phyloP scores from a whole-genome alignment of 2,329 filamentous ascomycete genomes.

The Aureobasidium subglaciale region DNA sequence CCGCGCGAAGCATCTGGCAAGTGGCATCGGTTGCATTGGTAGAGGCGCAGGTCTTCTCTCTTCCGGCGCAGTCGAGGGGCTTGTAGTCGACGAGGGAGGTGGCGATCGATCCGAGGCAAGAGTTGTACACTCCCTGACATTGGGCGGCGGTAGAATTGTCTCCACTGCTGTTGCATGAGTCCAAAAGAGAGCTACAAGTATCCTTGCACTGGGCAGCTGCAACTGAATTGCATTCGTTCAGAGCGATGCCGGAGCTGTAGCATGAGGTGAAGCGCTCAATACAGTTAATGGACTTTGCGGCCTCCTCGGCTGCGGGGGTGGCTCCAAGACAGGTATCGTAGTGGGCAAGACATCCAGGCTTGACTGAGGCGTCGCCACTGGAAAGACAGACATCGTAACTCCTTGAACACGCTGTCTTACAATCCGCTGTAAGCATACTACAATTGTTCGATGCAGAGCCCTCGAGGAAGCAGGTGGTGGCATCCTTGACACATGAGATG shows the following conservation, averaged over 20 bases:
- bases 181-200: not conserved
- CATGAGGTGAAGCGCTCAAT: not conserved
- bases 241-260: not conserved
- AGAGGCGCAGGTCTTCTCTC: not conserved
- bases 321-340: not conserved
- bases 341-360: not conserved
- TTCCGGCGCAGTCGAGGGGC: not conserved
- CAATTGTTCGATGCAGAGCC: not conserved
- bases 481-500: not conserved
- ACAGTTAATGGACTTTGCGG: not conserved
- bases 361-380: not conserved
- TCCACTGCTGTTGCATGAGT: not conserved
- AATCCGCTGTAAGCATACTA: not conserved
- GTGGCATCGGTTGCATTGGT: not conserved
- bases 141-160: not conserved
- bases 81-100: not conserved
- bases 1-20: not conserved
- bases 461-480: not conserved
- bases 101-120: not conserved
- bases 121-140: slow-evolving; percentile 8
- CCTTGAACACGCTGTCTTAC: not conserved
- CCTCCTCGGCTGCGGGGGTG: not conserved
- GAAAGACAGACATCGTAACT: not conserved
- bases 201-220: not conserved
- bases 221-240: not conserved